Percentiles rank a stretch among this genome's conserved stretches.
These are phyloP conservation scores for Aspergillus amoenus DNA, from an alignment of 2,329 filamentous ascomycete species.

Conservation along the genomic window DNA sequence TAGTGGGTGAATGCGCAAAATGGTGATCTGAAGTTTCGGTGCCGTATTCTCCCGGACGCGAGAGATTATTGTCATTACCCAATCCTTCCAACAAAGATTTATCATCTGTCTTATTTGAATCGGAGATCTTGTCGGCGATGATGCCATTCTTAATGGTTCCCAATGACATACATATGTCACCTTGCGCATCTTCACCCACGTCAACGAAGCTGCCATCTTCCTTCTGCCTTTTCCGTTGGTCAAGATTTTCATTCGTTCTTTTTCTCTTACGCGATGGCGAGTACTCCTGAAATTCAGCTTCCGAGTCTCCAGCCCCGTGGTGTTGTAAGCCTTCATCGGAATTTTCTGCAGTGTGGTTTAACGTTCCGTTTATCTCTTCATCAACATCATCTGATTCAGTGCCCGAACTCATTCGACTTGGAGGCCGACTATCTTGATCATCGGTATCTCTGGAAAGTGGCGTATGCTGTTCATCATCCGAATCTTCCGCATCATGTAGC, in stretches of 20 bases:
- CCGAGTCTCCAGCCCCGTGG: conserved; percentile 17
- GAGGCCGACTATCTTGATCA: conserved; percentile 77
- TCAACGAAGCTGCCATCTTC: conserved; percentile 80
- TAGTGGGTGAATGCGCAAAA: conserved; percentile 4
- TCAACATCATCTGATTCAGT: conserved; percentile 53
- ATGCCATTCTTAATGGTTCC: background rate
- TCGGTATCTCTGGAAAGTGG: conserved; percentile 75
- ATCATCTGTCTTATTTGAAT: background rate
- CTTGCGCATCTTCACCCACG: conserved; percentile 50
- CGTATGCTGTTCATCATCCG: conserved; percentile 75
- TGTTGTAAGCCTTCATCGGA: conserved; percentile 3
- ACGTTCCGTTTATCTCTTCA: conserved; percentile 28
- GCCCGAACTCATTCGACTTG: conserved; percentile 64
- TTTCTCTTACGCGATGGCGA: conserved; percentile 68
- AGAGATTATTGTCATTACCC: conserved; percentile 58
- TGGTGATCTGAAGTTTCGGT: conserved; percentile 17
- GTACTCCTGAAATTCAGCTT: conserved; percentile 20
- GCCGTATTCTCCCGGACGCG: conserved; percentile 34
- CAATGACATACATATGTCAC: background rate
- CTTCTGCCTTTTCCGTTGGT: conserved; percentile 75
- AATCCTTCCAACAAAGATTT: background rate
- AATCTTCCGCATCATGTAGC: conserved; percentile 76
- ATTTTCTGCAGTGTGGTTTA: conserved; percentile 20
- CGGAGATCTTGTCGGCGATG: background rate
- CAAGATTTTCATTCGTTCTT: conserved; percentile 66